A percentile compares a stretch with the other conserved stretches of the same genome.
Evolutionary conservation across 1,284 basidiomycete species (phyloP).

Genomic region (Xerocomus minutiporus): DNA sequence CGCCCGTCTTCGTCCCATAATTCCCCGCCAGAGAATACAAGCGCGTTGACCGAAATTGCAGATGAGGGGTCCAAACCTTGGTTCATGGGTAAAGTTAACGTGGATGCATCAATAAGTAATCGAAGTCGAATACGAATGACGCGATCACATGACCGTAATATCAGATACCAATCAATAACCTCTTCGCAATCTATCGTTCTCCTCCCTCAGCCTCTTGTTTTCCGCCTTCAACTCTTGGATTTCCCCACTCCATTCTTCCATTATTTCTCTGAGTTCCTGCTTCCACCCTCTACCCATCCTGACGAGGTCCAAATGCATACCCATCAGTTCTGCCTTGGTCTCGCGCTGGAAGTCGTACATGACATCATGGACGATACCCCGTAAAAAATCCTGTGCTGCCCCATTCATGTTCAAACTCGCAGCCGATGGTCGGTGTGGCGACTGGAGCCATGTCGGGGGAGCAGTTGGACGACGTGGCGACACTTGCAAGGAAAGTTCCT

Average conservation of each 20-base stretch:
- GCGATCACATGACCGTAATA: constrained; percentile 18
- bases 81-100: constrained; percentile 7
- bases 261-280: constrained; percentile 52
- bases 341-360: constrained; percentile 69
- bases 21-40: constrained; percentile 33
- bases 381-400: constrained; percentile 56
- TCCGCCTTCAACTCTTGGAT: constrained; percentile 26
- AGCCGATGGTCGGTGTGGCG: constrained; percentile 37
- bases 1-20: constrained; percentile 19
- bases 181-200: constrained; percentile 61
- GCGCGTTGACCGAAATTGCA: constrained; percentile 20
- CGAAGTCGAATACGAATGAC: background rate
- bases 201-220: constrained; percentile 48
- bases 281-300: constrained; percentile 59
- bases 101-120: background rate
- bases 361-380: constrained; percentile 59
- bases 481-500: constrained; percentile 50
- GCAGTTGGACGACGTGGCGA: constrained; percentile 49
- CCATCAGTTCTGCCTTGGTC: constrained; percentile 61
- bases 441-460: constrained; percentile 37
- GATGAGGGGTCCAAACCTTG: constrained; percentile 7
- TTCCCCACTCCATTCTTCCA: constrained; percentile 53
- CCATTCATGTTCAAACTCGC: constrained; percentile 29
- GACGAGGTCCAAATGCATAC: constrained; percentile 66
- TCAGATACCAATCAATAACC: constrained; percentile 26